Conservation (phyloP, 2,329 filamentous ascomycete genomes). For the Colletotrichum somersetense region DNA sequence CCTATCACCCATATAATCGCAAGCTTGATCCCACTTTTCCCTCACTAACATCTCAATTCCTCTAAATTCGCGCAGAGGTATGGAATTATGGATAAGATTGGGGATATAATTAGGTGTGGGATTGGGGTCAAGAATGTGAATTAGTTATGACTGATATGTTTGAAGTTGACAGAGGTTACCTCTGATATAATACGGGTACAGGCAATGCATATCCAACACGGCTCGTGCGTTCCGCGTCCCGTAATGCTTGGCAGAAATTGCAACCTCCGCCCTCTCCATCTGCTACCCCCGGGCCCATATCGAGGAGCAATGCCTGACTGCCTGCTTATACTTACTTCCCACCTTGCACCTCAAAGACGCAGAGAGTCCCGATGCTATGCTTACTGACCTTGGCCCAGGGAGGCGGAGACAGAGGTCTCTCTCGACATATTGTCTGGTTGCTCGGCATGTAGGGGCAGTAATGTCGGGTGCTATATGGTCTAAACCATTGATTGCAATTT, state of each 20-base stretch:
- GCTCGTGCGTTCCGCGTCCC: not conserved
- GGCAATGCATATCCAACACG: not conserved
- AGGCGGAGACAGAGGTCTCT: not conserved
- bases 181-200: too few species aligned
- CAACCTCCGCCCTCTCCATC: not conserved
- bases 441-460: not conserved
- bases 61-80: too few species aligned
- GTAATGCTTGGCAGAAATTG: not conserved
- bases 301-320: not conserved
- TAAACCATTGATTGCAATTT: not conserved
- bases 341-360: not conserved
- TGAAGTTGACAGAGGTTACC: too few species aligned
- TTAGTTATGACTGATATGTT: too few species aligned
- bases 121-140: too few species aligned
- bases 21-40: too few species aligned
- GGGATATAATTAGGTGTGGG: too few species aligned
- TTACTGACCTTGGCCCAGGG: not conserved
- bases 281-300: not conserved
- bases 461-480: not conserved
- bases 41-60: too few species aligned
- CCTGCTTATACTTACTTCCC: not conserved
- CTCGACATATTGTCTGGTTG: not conserved
- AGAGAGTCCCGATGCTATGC: not conserved
- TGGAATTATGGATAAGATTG: too few species aligned
- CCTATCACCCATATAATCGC: too few species aligned